phyloP scores from a whole-genome alignment of 176 grass and related monocot genomes.

The Triticum turgidum region DNA sequence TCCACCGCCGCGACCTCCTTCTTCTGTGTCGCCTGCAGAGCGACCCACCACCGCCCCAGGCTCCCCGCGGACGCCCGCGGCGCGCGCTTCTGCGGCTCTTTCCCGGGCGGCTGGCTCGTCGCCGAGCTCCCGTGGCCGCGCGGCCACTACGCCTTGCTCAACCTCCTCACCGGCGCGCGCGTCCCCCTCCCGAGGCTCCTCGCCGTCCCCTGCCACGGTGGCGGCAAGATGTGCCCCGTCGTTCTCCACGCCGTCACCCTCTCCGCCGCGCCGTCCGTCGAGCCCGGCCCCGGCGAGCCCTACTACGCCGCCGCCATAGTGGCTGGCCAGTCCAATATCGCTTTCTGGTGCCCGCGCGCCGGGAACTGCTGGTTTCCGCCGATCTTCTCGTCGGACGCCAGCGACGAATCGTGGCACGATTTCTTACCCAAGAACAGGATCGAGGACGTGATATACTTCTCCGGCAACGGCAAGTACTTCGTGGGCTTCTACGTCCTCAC shows the following conservation, averaged over 20 bases:
- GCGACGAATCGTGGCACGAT: not conserved
- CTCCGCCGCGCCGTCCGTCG: not conserved
- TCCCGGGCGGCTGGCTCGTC: slow-evolving; percentile 18
- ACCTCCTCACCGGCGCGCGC: not conserved
- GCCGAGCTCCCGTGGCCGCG: not conserved
- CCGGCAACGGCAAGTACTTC: no score
- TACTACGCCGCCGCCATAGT: not conserved
- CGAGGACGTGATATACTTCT: no score
- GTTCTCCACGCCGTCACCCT: not conserved
- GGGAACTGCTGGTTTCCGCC: not conserved
- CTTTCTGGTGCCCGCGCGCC: not conserved
- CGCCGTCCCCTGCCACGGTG: not conserved
- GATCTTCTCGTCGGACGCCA: not conserved
- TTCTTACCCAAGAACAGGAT: no score
- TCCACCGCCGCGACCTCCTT: not conserved
- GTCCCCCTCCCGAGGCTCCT: not conserved
- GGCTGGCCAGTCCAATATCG: slow-evolving; percentile 8
- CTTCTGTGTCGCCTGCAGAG: not conserved
- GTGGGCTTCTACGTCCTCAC: no score
- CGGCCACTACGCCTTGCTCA: not conserved
- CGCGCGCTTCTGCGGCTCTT: slow-evolving; percentile 5
- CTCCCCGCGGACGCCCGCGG: not conserved
- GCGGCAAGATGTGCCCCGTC: not conserved
- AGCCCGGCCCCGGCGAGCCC: not conserved
- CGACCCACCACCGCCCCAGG: not conserved